Evolutionary conservation across 192 early-diverging fungal genomes (phyloP).

Genomic region (Coemansia sp.): DNA sequence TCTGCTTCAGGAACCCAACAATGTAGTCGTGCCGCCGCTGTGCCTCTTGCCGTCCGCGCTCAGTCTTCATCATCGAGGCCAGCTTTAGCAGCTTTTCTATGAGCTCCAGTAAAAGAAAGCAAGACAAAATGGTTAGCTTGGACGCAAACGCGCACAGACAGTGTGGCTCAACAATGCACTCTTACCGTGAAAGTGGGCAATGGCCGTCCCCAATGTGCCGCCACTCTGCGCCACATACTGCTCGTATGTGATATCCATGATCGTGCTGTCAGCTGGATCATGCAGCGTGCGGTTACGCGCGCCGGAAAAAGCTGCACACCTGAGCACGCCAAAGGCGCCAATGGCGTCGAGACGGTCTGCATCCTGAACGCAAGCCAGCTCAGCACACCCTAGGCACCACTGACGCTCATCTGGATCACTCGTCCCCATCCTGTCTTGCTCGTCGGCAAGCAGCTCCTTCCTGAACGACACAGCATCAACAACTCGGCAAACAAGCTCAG

Average conservation of each 20-base stretch:
- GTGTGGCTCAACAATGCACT: background rate
- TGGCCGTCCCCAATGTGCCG: constrained; percentile 54
- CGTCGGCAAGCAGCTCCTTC: constrained; percentile 61
- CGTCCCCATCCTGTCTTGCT: constrained; percentile 24
- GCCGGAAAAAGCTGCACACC: constrained; percentile 68
- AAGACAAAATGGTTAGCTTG: background rate
- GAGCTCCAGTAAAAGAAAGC: background rate
- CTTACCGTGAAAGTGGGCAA: constrained; percentile 68
- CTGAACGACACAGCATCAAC: constrained; percentile 63
- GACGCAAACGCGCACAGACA: background rate
- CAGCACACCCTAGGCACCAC: constrained; percentile 58
- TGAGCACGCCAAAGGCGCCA: constrained; percentile 71
- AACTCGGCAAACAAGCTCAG: constrained; percentile 56
- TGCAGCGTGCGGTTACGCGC: constrained; percentile 62
- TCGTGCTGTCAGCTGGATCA: constrained; percentile 52
- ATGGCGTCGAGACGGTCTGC: constrained; percentile 73
- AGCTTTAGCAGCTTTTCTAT: constrained; percentile 67
- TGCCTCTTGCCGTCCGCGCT: constrained; percentile 55
- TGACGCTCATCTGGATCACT: constrained; percentile 26
- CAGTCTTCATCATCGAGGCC: constrained; percentile 65
- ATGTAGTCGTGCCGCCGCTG: constrained; percentile 59
- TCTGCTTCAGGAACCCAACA: constrained; percentile 56
- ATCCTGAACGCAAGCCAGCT: constrained; percentile 69
- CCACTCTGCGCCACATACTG: constrained; percentile 57
- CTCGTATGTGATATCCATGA: constrained; percentile 59